Evolutionary conservation across 352 stramenopile genomes (phyloP).

Genomic region (Pythium vanterpoolii): DNA sequence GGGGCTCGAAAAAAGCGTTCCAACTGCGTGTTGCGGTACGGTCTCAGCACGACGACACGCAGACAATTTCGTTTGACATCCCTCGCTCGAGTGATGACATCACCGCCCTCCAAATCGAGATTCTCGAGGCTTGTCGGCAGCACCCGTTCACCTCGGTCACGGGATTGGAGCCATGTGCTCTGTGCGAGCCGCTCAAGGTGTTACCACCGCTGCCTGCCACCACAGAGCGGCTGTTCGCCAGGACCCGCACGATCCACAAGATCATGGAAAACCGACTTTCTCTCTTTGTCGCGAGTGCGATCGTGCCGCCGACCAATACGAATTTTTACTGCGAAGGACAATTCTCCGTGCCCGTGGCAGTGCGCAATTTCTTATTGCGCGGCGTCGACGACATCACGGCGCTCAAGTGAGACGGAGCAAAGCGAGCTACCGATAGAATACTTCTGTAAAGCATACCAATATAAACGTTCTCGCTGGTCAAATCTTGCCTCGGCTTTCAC

Average conservation of each 20-base stretch:
- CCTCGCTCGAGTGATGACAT: not conserved
- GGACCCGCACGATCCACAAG: constrained; percentile 3
- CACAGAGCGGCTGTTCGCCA: constrained; percentile 2
- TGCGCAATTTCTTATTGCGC: constrained; percentile 7
- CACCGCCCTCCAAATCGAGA: not conserved
- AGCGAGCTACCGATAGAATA: too few species aligned
- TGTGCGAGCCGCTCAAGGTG: constrained; percentile 10
- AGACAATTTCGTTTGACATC: not conserved
- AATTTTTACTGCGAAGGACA: constrained; percentile 6
- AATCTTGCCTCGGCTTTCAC: too few species aligned
- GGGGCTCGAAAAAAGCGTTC: constrained; percentile 13
- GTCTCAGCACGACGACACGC: not conserved
- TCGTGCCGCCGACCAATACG: not conserved
- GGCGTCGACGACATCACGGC: constrained; percentile 11
- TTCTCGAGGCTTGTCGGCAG: not conserved
- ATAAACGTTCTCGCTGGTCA: too few species aligned
- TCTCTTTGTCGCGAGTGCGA: not conserved
- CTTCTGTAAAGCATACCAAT: too few species aligned
- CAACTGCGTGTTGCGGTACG: not conserved
- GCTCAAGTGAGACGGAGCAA: not conserved
- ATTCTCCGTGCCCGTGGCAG: not conserved
- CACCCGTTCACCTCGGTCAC: not conserved
- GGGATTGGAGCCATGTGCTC: not conserved
- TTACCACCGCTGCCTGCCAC: not conserved
- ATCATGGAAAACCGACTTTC: not conserved